Conservation (phyloP, 345 rosid species). For the Corymbia maculata region DNA sequence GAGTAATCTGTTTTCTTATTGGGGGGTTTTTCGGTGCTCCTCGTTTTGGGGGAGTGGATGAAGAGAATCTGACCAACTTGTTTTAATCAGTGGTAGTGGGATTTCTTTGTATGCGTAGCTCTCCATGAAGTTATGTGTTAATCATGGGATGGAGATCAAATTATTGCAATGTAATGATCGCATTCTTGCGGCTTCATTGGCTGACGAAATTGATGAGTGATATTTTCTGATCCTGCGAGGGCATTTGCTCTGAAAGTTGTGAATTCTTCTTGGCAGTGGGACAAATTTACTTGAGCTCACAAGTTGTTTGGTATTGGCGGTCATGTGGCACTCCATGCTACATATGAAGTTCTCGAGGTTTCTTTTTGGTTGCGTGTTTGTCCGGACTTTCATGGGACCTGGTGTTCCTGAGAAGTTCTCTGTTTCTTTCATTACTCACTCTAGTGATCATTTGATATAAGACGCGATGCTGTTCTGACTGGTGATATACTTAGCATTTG, state of each 20-base stretch:
- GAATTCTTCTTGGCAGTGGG: not conserved
- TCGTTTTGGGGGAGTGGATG: not conserved
- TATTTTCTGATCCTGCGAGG: not conserved
- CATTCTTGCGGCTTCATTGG: not conserved
- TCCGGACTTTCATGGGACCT: not conserved
- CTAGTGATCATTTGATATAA: not conserved
- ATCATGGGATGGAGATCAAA: not conserved
- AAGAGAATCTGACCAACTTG: not conserved
- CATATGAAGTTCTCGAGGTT: not conserved
- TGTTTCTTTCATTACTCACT: not conserved
- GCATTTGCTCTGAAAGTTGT: not conserved
- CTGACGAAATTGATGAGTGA: not conserved
- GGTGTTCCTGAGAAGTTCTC: not conserved
- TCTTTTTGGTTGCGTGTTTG: not conserved
- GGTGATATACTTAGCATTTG: not conserved
- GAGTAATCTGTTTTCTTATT: not conserved
- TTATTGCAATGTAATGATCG: not conserved
- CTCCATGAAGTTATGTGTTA: not conserved
- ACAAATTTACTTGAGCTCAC: not conserved
- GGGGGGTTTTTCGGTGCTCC: not conserved
- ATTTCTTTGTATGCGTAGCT: not conserved
- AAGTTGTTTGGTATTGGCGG: not conserved
- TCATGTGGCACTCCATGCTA: not conserved
- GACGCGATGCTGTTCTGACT: not conserved
- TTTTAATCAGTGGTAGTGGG: not conserved